Evolutionary conservation across 768 basidiomycete species (phyloP), one percentile per base, ranked within the genome.

Genomic region (Russula olivacea): DNA sequence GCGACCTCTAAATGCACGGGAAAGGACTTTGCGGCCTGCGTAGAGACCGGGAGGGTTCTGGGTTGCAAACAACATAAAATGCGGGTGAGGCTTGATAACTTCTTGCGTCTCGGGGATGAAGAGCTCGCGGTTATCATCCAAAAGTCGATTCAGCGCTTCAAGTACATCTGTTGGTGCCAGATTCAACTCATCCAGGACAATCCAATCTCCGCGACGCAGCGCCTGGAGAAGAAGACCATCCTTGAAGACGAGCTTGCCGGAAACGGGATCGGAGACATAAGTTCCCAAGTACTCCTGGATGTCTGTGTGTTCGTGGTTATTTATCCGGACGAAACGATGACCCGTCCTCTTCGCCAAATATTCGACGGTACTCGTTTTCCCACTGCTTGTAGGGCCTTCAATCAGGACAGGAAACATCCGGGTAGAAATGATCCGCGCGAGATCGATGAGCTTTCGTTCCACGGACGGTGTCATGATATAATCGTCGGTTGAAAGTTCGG

Each of bases 241-340:
- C 68, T 88, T 89, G 76, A 97, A 98, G 10, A 91, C 85, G 17
- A 98, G 82, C 74, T 93, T 95, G n/a, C 97, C 97, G 0, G 93
- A 92, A 15, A 81, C 72, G 9, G 93, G 86, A 72, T 98, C 94
- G 2, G 97, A 95, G 25, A 95, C 85, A 71, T 99, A 99, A 0
- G 93, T 93, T 3, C 97, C 97, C 51, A 98, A 81, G 71, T 99
- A 99, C 72, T 99, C 97, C 71, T 99, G 97, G 55, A 99, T 97
- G 71, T 99, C 97, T 6, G 97, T 99, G 71, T 98, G 97, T 66
- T 99, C 97, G 76, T 99, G 97, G 70, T 99, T 99, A 77, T 99
- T 99, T 80, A 99, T 98, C 45, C 97, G 91, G 34, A 99, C 86
- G 74, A 98, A 98, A 40, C 83, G 85, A 77, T 99, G 97, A 0